phyloP scores from a whole-genome alignment of 1,284 basidiomycete species.

The Quambalaria eucalypti region DNA sequence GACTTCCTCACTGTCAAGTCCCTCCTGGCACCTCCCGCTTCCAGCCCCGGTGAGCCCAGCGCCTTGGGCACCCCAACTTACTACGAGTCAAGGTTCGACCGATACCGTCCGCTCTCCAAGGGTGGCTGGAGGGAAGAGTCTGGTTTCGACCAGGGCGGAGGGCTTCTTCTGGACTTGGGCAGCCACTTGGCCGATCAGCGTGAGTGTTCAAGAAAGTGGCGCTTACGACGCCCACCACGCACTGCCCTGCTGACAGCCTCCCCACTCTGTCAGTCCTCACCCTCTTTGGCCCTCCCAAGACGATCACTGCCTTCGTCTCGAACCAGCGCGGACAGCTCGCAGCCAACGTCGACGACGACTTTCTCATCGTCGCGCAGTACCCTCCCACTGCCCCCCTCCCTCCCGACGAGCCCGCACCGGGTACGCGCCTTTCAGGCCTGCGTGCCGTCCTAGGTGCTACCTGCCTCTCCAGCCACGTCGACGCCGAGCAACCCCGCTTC shows the following conservation, averaged over 20 bases:
- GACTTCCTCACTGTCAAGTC: conserved; percentile 41
- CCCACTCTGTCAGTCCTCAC: conserved; percentile 13
- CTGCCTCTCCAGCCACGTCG: conserved; percentile 33
- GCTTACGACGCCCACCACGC: background rate
- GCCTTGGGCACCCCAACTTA: conserved; percentile 35
- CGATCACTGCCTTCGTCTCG: conserved; percentile 30
- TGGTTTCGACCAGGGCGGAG: conserved; percentile 32
- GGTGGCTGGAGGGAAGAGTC: conserved; percentile 41
- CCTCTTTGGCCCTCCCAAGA: conserved; percentile 37
- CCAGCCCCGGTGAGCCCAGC: conserved; percentile 16
- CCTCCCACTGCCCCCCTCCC: conserved; percentile 22
- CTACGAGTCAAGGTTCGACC: conserved; percentile 41
- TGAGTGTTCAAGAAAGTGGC: conserved; percentile 7
- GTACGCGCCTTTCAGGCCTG: conserved; percentile 29
- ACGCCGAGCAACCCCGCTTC: conserved; percentile 37
- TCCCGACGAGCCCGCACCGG: conserved; percentile 18
- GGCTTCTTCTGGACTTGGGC: conserved; percentile 43
- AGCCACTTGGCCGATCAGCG: conserved; percentile 41
- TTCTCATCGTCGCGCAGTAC: conserved; percentile 35
- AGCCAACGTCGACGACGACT: conserved; percentile 38
- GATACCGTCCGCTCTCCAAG: conserved; percentile 38
- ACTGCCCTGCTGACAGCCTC: background rate
- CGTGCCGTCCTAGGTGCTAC: conserved; percentile 31
- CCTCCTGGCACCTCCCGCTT: conserved; percentile 20
- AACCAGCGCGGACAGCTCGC: conserved; percentile 34